Base-by-base conservation (phyloP, 192 early-diverging fungal species). In the Linnemannia zychae region DNA sequence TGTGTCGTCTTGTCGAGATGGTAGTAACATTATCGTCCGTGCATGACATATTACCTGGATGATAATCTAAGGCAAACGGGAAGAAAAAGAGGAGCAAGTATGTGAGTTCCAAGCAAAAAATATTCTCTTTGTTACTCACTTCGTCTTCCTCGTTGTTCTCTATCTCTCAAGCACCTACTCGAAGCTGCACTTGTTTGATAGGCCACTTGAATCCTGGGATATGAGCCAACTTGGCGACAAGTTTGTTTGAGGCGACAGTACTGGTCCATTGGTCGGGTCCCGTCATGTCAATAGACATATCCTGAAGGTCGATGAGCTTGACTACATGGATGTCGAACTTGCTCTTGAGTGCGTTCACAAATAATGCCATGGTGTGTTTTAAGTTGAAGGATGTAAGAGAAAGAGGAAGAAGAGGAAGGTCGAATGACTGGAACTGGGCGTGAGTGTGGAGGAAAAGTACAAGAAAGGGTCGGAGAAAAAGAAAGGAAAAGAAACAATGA, bases 181-280 rank as follows among this genome's bases (percentile, higher is more conserved):
- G 67, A n/a, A 84, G 65, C 31, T 75, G 73, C 9, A 84, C 77
- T 22, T 84, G 72, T 34, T 84, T 76, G n/a, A 84, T 78, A 7
- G 82, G 82, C 82, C 82, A 84, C 9, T 66, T 52, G 72, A 84
- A 84, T 2, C 82, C 82, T 31, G 82, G 82, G 68, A 84, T 84
- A 22, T 67, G 44, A 6, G 77, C n/a, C 34, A 84, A 67, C 18
- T 37, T 48, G 28, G 77, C 82, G 18, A 75, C 71, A 34, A 84
- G 47, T 4, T 50, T 67, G 63, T 84, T 68, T 48, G 82, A 84
- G 15, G 82, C 73, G n/a, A 84, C n/a, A 13, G 47, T 84, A 7
- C 57, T 48, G 53, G 67, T 24, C 76, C 77, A 84, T 13, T 67
- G 49, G 47, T 84, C 68, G 47, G 82, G 72, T 3, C 67, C 52